Conservation (phyloP, 78 protist genomes). For the Dictyostelium purpureum region DNA sequence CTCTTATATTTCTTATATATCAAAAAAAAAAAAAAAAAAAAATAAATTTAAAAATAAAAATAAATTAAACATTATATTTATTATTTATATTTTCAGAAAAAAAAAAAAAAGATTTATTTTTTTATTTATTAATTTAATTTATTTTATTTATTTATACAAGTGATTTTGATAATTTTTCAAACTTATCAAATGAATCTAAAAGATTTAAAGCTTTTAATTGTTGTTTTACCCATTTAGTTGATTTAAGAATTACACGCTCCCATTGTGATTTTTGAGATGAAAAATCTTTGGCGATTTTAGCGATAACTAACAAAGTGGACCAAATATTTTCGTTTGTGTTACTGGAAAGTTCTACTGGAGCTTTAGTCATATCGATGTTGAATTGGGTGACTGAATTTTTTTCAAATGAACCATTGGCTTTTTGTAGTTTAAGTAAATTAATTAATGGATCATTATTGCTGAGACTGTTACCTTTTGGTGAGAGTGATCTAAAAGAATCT, state of each 20-base stretch:
- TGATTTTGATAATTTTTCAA: too few species aligned
- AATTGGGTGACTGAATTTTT: neutral
- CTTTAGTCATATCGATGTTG: neutral
- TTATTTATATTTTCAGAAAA: too few species aligned
- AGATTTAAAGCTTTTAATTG: neutral
- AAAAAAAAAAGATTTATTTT: too few species aligned
- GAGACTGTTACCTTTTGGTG: too few species aligned
- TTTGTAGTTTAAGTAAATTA: slow-evolving; percentile 21
- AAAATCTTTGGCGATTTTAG: neutral
- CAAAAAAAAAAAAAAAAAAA: too few species aligned
- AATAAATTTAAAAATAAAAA: too few species aligned
- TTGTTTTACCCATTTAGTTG: slow-evolving; percentile 32
- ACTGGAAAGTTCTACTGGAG: neutral
- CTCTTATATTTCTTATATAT: too few species aligned
- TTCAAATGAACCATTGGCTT: slow-evolving; percentile 55
- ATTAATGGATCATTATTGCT: slow-evolving; percentile 11
- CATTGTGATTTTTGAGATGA: slow-evolving; percentile 18
- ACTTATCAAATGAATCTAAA: neutral
- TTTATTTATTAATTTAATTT: too few species aligned
- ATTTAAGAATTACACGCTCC: slow-evolving; percentile 12
- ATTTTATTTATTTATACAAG: too few species aligned
- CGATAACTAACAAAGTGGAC: slow-evolving; percentile 37
- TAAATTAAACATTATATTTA: too few species aligned
- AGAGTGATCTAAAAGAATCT: too few species aligned
- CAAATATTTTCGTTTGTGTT: neutral